Conservation (phyloP, 2,329 filamentous ascomycete genomes). For the Cercospora zeina region DNA sequence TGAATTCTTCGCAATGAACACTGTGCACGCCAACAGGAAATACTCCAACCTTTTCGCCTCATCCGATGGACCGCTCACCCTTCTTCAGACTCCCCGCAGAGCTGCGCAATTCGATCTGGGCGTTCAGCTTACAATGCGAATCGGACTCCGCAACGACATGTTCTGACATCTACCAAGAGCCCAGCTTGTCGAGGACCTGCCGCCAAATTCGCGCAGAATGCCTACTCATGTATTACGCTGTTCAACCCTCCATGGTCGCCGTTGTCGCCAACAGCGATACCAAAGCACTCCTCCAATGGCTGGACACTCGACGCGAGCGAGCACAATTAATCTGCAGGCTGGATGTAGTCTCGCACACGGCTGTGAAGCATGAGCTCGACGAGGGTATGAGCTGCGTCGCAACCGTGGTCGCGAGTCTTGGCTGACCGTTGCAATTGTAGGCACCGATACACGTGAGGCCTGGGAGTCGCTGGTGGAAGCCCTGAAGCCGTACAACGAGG, state of each 20-base stretch:
- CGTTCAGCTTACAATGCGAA: background rate
- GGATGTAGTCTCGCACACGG: background rate
- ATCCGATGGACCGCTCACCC: background rate
- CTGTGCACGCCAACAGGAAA: background rate
- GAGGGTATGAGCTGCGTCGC: background rate
- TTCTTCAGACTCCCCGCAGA: background rate
- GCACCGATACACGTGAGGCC: background rate
- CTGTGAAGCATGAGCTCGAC: slow-evolving; percentile 3
- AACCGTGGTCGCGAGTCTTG: background rate
- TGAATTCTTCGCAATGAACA: background rate
- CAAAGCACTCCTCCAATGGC: background rate
- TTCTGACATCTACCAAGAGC: background rate
- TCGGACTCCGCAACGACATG: background rate
- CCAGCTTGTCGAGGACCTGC: background rate
- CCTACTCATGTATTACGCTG: background rate
- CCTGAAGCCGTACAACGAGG: background rate
- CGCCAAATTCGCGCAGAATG: background rate
- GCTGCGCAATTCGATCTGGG: slow-evolving; percentile 3
- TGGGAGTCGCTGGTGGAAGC: background rate
- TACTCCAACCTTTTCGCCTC: background rate
- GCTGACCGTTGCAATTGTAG: background rate
- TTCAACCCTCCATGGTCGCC: background rate
- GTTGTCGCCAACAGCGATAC: background rate
- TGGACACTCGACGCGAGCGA: background rate
- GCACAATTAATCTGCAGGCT: background rate